These are phyloP conservation scores for Amanita thiersii DNA, from an alignment of 768 basidiomycete genomes.

Conservation along the genomic window DNA sequence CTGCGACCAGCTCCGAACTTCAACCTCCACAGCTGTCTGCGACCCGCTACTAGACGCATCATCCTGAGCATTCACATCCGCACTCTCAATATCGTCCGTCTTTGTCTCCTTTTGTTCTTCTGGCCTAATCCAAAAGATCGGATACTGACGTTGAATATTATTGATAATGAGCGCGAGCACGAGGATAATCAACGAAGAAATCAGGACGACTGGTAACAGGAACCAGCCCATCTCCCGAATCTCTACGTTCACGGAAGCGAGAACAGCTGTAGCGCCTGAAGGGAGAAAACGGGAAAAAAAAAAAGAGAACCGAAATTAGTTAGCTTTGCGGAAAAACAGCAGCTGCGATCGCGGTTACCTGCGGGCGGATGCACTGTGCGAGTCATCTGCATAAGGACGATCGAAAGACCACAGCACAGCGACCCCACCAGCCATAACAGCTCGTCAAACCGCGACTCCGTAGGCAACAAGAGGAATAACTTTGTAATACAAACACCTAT, in stretches of 20 bases:
- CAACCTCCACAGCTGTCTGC: too few relatives aligned
- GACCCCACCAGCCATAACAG: slow-evolving; percentile 42
- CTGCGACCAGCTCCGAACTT: too few relatives aligned
- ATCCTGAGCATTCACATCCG: too few relatives aligned
- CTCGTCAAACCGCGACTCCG: slow-evolving; percentile 29
- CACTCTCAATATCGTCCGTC: not conserved
- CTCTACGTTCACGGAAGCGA: slow-evolving; percentile 34
- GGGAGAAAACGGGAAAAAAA: not conserved
- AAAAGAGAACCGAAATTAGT: not conserved
- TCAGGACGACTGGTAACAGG: slow-evolving; percentile 42
- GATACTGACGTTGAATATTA: slow-evolving; percentile 44
- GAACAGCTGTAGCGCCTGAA: slow-evolving; percentile 43
- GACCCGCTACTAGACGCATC: too few relatives aligned
- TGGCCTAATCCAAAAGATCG: slow-evolving; percentile 36
- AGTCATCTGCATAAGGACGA: slow-evolving; percentile 46
- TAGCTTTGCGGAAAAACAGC: slow-evolving; percentile 6
- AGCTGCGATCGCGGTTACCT: too few relatives aligned
- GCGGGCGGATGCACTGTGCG: slow-evolving; percentile 47
- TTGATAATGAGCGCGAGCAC: slow-evolving; percentile 37
- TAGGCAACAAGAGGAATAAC: slow-evolving; percentile 36
- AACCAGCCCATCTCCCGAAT: slow-evolving; percentile 42
- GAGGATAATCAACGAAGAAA: slow-evolving; percentile 36
- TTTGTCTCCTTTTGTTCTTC: not conserved
- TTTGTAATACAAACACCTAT: slow-evolving; percentile 45
- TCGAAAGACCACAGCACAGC: slow-evolving; percentile 30